A percentile compares a stretch with the other conserved stretches of the same genome.
Evolutionary conservation across 805 yeast genomes (phyloP).

Genomic region (Tetrapisispora pingtungensis): DNA sequence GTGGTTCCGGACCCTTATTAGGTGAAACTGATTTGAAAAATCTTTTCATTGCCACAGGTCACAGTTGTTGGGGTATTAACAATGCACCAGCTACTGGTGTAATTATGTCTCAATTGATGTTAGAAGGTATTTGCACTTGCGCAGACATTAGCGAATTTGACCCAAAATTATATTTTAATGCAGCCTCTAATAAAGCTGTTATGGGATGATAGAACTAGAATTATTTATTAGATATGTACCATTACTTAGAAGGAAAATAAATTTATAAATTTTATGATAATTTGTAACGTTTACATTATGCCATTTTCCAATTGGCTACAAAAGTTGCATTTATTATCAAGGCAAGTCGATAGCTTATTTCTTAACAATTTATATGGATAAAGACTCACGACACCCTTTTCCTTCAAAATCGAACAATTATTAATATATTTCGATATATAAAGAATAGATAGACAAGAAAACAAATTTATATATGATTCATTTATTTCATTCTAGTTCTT

Average conservation of each 20-base stretch:
- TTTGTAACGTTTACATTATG: no score
- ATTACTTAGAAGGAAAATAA: background rate
- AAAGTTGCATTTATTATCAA: no score
- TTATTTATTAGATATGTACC: background rate
- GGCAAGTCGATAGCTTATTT: no score
- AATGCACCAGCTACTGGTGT: slow-evolving; percentile 98
- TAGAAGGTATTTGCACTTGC: slow-evolving; percentile 74
- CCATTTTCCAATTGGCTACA: no score
- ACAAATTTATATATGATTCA: no score
- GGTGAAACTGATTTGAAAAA: slow-evolving; percentile 86
- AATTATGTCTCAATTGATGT: slow-evolving; percentile 71
- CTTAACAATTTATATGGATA: no score
- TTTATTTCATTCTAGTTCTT: no score
- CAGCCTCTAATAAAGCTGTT: slow-evolving; percentile 24
- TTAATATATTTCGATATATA: no score
- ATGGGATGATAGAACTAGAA: background rate
- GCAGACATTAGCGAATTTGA: slow-evolving; percentile 77
- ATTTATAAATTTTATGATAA: background rate
- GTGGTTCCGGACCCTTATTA: slow-evolving; percentile 83
- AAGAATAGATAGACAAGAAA: no score
- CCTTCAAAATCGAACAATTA: no score
- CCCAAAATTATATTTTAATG: slow-evolving; percentile 82
- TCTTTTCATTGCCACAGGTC: slow-evolving; percentile 79
- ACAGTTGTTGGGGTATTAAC: slow-evolving; percentile 98
- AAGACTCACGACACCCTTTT: no score